A percentile compares a stretch with the other conserved stretches of the same genome.
These are phyloP conservation scores for Schizosaccharomyces cryophilus DNA, from an alignment of 805 yeast species.

Conservation along the genomic window DNA sequence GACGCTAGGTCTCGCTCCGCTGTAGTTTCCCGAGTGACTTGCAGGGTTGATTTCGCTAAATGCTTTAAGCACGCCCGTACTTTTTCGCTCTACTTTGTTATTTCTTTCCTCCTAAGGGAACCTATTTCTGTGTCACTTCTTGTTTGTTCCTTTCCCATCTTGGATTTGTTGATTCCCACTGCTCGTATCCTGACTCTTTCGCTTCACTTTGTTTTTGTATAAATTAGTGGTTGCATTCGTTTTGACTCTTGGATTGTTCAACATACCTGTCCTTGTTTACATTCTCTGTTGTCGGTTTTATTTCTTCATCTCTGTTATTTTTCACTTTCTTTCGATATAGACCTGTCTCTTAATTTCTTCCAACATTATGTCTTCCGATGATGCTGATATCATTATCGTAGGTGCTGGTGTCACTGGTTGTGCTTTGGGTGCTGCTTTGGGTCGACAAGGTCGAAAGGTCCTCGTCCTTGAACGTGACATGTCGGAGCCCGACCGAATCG, in stretches of 20 bases:
- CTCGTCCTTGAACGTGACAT: conserved; percentile 66
- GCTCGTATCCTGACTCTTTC: too few species aligned
- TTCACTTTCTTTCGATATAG: not conserved
- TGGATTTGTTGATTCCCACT: too few species aligned
- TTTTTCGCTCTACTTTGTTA: too few species aligned
- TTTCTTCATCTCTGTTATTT: not conserved
- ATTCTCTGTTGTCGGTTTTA: not conserved
- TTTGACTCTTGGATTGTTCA: too few species aligned
- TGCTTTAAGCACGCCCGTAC: too few species aligned
- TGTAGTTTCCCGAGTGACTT: not conserved
- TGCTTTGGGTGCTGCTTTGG: conserved; percentile 67
- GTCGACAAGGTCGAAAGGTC: conserved; percentile 71
- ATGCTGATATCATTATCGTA: conserved; percentile 52
- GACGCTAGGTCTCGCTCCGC: not conserved
- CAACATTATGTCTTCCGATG: not conserved
- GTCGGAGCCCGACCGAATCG: conserved; percentile 81
- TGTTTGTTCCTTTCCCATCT: too few species aligned
- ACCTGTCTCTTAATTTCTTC: too few species aligned
- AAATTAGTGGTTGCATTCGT: too few species aligned
- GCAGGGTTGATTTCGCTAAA: too few species aligned
- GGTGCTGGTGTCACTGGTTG: conserved; percentile 99
- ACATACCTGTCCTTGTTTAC: too few species aligned
- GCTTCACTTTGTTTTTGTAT: not conserved
- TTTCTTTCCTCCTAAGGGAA: too few species aligned
- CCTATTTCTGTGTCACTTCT: too few species aligned